phyloP scores from a whole-genome alignment of 108 stramenopile species.

The Mayamaea pseudoterrestris region DNA sequence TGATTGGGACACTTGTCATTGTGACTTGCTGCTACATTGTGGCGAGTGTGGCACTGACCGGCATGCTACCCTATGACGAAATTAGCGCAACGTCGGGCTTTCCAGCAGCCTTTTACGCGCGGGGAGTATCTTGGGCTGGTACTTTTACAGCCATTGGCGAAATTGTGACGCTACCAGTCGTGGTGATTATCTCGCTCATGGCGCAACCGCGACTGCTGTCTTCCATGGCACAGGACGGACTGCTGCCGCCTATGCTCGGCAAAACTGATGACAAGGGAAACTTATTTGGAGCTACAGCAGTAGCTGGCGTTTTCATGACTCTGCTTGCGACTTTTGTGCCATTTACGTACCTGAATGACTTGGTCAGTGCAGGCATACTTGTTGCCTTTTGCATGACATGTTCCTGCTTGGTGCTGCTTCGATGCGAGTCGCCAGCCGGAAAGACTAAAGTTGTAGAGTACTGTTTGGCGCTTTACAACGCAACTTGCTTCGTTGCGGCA shows the following conservation, averaged over 20 bases:
- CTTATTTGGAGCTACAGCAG: conserved; percentile 44
- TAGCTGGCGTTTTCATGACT: conserved; percentile 64
- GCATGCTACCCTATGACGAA: conserved; percentile 63
- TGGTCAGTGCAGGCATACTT: conserved; percentile 72
- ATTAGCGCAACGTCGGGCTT: conserved; percentile 58
- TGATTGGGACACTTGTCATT: conserved; percentile 54
- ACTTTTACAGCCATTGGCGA: conserved; percentile 67
- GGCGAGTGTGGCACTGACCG: conserved; percentile 69
- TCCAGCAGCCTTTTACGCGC: conserved; percentile 54
- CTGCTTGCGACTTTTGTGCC: conserved; percentile 78
- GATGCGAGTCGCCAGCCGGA: conserved; percentile 26
- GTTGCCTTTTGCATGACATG: conserved; percentile 62
- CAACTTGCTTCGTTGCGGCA: conserved; percentile 19
- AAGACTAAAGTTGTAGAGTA: conserved; percentile 15
- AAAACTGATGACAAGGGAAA: conserved; percentile 53
- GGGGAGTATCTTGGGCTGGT: conserved; percentile 43
- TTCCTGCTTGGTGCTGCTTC: conserved; percentile 40
- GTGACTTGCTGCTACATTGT: conserved; percentile 62
- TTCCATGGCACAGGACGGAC: conserved; percentile 81
- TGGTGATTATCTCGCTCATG: conserved; percentile 80
- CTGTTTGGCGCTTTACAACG: conserved; percentile 25
- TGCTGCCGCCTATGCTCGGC: conserved; percentile 66
- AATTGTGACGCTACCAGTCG: conserved; percentile 79
- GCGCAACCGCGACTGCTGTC: conserved; percentile 82
- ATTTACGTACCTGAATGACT: conserved; percentile 62